Conservation (phyloP, 2,329 filamentous ascomycete species). For the Nothophaeocryptopus gaeumannii region DNA sequence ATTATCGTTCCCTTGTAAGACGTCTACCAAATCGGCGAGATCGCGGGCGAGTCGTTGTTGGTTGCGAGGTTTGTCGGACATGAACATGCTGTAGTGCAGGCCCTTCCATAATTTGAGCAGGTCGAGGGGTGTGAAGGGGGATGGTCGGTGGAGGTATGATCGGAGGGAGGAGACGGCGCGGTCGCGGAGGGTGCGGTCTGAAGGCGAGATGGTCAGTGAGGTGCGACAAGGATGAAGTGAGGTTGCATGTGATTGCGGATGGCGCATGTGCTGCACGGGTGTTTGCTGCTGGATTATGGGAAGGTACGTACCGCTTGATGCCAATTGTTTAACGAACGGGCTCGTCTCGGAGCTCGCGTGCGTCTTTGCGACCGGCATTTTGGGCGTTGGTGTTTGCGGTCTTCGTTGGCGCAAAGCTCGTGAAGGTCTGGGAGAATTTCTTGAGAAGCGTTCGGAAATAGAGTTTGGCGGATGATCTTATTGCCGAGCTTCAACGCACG, state of each 20-base stretch:
- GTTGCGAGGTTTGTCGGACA: constrained; percentile 83
- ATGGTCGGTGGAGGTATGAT: constrained; percentile 67
- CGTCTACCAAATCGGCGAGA: constrained; percentile 67
- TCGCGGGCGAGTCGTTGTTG: constrained; percentile 80
- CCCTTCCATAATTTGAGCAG: constrained; percentile 91
- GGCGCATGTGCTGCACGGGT: neutral
- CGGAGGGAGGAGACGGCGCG: constrained; percentile 68
- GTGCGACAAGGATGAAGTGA: neutral
- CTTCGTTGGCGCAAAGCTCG: neutral
- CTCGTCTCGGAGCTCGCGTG: constrained; percentile 14
- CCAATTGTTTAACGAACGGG: constrained; percentile 76
- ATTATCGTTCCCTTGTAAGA: constrained; percentile 43
- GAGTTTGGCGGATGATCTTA: neutral
- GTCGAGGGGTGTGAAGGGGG: constrained; percentile 64
- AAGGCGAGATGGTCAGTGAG: constrained; percentile 1
- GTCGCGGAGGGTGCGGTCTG: constrained; percentile 31
- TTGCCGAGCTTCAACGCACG: neutral
- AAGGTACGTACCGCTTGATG: constrained; percentile 74
- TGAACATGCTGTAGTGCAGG: constrained; percentile 84
- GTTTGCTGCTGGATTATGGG: constrained; percentile 19
- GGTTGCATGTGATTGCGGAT: neutral
- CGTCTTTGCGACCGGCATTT: constrained; percentile 20
- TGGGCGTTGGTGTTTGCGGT: neutral
- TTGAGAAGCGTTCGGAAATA: neutral
- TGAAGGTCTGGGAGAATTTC: constrained; percentile 7